Base-by-base conservation (phyloP, 1,284 basidiomycete species). In the Melampsora larici-populina region DNA sequence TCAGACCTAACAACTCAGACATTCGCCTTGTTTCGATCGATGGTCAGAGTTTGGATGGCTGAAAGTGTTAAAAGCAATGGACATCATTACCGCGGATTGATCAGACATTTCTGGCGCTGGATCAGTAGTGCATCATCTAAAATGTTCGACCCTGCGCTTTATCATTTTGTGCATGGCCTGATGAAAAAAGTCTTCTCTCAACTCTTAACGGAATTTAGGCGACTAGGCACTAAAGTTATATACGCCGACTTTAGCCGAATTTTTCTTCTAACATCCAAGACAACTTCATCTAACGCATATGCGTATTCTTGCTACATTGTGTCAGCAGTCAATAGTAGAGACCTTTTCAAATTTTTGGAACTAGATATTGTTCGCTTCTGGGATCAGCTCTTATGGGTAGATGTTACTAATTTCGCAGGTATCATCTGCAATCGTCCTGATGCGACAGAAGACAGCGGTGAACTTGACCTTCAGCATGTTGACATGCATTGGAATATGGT, bases 181-280 rank as follows among this genome's bases (percentile, higher is more conserved):
- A 99, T 99, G 97, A 90, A 92, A 80, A 99, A 99, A 86, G 96
- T 92, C 0, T 95, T 99, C 84, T 91, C 98, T 63, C 97, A 99
- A 85, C 88, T 99, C 78, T 88, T 99, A 18, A 95, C 95, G 15
- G 97, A 99, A 84, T 97, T 98, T 86, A 95, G 93, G 83, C 89
- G 97, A 17, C 87, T 99, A 0, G 97, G 97, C 0, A 95, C 94
- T 0, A 90, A 92, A 78, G 90, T 99, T 74, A 89, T 99, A 33
- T 94, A 95, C 80, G 96, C 95, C n/a, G 94, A 97, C 83, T 94
- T 98, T 83, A 91, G 91, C 80, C 89, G 90, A 15, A 90, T 99
- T 78, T 88, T 97, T 79, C 88, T 99, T 33, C 90, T 96, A 3
- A 99, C 97, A 0, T 92, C 91, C 60, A 99, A 99, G 84, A 96